Evolutionary conservation across 345 rosid genomes (phyloP).

Genomic region (Brassica cretica): DNA sequence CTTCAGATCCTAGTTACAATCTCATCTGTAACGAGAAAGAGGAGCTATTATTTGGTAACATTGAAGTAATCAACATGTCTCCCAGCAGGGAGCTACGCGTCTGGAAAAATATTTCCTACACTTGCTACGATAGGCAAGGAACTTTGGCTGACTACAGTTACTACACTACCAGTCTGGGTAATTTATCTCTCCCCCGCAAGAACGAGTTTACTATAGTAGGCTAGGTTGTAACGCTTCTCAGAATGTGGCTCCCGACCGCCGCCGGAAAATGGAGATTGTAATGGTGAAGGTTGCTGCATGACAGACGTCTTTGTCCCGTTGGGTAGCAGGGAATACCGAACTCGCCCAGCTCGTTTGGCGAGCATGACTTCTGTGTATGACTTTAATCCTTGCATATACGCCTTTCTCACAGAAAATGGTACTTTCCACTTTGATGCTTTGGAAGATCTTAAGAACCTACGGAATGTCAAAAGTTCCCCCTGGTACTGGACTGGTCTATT

Average conservation of each 20-base stretch:
- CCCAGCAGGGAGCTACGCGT: conserved; percentile 15
- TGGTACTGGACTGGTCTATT: no score
- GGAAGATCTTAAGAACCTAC: no score
- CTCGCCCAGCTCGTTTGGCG: not conserved
- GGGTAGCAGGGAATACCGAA: not conserved
- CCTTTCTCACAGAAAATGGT: conserved; percentile 23
- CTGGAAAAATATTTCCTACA: not conserved
- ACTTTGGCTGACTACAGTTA: not conserved
- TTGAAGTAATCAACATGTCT: not conserved
- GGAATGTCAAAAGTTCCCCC: no score
- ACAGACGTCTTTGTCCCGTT: not conserved
- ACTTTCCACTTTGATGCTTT: not conserved
- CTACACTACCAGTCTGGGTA: not conserved
- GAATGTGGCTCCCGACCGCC: not conserved
- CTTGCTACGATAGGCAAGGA: not conserved
- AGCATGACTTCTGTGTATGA: not conserved
- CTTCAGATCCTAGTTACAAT: no score
- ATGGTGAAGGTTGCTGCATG: conserved; percentile 40
- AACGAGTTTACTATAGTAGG: not conserved
- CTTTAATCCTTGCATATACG: no score
- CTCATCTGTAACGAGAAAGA: no score
- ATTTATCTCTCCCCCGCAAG: not conserved
- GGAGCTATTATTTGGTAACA: not conserved
- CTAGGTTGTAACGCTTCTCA: not conserved
- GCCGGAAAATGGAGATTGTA: not conserved